A percentile compares a stretch with the other conserved stretches of the same genome.
phyloP scores from a whole-genome alignment of 1,284 basidiomycete species.

The Caloboletus inedulis region DNA sequence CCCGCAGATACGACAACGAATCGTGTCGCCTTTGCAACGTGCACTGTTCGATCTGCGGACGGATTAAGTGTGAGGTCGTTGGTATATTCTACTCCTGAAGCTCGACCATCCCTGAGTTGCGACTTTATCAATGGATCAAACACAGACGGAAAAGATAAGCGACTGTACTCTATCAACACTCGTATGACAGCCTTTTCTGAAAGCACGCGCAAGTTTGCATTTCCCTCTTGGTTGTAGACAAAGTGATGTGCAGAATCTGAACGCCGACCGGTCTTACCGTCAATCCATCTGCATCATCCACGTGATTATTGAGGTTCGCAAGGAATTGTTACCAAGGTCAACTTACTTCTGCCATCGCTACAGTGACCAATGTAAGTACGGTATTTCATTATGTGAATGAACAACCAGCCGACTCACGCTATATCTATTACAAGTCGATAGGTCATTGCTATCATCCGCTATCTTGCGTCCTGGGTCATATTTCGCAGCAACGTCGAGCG shows the following conservation, averaged over 20 bases:
- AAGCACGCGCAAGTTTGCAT: slow-evolving; percentile 17
- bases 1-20: slow-evolving; percentile 21
- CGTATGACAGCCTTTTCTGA: slow-evolving; percentile 19
- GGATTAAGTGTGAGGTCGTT: slow-evolving; percentile 17
- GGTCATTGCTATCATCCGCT: slow-evolving; percentile 28
- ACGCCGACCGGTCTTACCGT: slow-evolving; percentile 20
- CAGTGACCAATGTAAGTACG: not conserved
- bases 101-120: slow-evolving; percentile 19
- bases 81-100: slow-evolving; percentile 25
- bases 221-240: slow-evolving; percentile 22
- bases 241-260: slow-evolving; percentile 21
- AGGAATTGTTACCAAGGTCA: not conserved
- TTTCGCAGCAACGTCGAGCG: slow-evolving; percentile 28
- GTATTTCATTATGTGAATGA: not conserved
- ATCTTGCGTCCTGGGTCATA: slow-evolving; percentile 28
- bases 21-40: slow-evolving; percentile 13
- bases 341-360: slow-evolving; percentile 23
- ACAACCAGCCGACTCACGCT: slow-evolving; percentile 16
- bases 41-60: slow-evolving; percentile 6
- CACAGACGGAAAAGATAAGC: not conserved
- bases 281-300: slow-evolving; percentile 20
- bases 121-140: not conserved
- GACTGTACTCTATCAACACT: slow-evolving; percentile 17
- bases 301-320: not conserved
- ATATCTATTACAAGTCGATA: slow-evolving; percentile 29